These are phyloP conservation scores for Pholiota adiposa DNA, from an alignment of 1,284 basidiomycete species.

Conservation along the genomic window DNA sequence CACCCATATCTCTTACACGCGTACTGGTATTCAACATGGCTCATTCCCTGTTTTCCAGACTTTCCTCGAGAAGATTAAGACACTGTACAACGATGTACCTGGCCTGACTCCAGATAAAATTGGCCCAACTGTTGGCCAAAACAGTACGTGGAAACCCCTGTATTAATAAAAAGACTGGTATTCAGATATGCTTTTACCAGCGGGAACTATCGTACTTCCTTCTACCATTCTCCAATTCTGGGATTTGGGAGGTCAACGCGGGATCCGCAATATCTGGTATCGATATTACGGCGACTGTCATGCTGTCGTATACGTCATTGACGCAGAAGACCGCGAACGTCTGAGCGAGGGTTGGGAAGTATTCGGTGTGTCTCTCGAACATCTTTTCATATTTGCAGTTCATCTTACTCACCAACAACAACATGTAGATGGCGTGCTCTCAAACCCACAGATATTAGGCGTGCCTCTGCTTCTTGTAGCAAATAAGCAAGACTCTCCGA, in stretches of 20 bases:
- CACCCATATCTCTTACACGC: neutral
- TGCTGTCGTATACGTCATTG: conserved; percentile 90
- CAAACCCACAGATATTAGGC: conserved; percentile 84
- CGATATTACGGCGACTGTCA: conserved; percentile 95
- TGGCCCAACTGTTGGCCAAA: conserved; percentile 92
- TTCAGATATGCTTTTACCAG: conserved; percentile 42
- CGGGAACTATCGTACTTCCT: conserved; percentile 88
- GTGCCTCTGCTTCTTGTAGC: conserved; percentile 88
- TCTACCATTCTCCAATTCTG: conserved; percentile 94
- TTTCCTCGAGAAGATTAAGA: conserved; percentile 91
- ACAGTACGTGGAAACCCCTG: conserved; percentile 61
- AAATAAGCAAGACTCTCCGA: conserved; percentile 89
- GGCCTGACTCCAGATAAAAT: conserved; percentile 89
- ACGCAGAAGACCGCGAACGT: conserved; percentile 85
- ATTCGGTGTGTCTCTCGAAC: conserved; percentile 67
- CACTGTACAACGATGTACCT: conserved; percentile 83
- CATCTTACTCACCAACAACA: conserved; percentile 23
- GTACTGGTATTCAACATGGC: neutral
- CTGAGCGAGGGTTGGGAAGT: conserved; percentile 93
- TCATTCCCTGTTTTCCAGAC: conserved; percentile 59
- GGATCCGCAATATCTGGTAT: conserved; percentile 91
- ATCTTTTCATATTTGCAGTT: neutral
- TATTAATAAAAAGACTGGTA: neutral
- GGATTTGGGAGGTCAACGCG: conserved; percentile 91
- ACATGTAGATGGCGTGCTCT: conserved; percentile 76